Conservation (phyloP, 352 stramenopile species). For the Phytophthora crassamura region DNA sequence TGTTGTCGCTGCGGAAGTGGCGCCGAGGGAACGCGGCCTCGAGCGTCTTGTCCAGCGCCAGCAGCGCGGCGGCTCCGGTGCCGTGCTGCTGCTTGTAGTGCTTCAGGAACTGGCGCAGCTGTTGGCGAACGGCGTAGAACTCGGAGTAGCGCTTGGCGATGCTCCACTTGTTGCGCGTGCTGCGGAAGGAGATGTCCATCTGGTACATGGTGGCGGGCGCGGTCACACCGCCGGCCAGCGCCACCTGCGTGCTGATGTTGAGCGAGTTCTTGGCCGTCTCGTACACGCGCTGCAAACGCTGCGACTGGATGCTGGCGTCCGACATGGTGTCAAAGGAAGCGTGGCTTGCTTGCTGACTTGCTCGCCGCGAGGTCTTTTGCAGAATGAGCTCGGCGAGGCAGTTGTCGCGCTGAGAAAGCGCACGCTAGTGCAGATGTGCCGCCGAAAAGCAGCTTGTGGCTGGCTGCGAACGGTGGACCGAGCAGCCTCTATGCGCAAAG, state of each 20-base stretch:
- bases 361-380: slow-evolving; percentile 19
- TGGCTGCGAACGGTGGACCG: slow-evolving; percentile 11
- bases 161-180: slow-evolving; percentile 87
- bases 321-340: slow-evolving; percentile 44
- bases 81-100: slow-evolving; percentile 54
- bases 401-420: slow-evolving; percentile 4
- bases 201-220: slow-evolving; percentile 84
- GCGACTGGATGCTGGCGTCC: slow-evolving; percentile 52
- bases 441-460: slow-evolving; percentile 20
- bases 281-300: slow-evolving; percentile 74
- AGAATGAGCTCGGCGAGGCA: slow-evolving; percentile 23
- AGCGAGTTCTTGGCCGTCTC: slow-evolving; percentile 84
- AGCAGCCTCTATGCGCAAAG: slow-evolving; percentile 30
- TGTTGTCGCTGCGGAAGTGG: slow-evolving; percentile 76
- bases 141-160: slow-evolving; percentile 90
- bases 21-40: slow-evolving; percentile 69
- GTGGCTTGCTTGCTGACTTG: slow-evolving; percentile 5
- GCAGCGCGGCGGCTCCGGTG: slow-evolving; percentile 26
- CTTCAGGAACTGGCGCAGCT: slow-evolving; percentile 73
- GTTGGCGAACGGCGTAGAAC: slow-evolving; percentile 75
- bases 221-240: slow-evolving; percentile 43
- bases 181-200: slow-evolving; percentile 88
- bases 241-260: slow-evolving; percentile 84
- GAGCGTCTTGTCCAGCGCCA: slow-evolving; percentile 62
- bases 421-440: slow-evolving; percentile 17